phyloP scores from a whole-genome alignment of 1,284 basidiomycete species.

The Testicularia cyperi region DNA sequence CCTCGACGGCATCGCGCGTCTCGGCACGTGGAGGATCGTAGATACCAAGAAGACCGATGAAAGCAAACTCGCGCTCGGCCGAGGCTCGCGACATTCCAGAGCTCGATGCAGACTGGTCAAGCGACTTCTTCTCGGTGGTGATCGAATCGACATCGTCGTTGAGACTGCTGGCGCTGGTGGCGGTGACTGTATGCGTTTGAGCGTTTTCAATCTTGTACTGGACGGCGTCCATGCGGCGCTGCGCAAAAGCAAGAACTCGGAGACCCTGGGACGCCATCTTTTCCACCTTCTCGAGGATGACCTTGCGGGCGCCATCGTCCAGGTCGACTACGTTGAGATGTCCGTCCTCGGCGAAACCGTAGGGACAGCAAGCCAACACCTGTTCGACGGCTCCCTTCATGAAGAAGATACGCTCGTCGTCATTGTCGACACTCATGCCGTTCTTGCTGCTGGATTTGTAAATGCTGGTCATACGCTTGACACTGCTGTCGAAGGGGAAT shows the following conservation, averaged over 20 bases:
- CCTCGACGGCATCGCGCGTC: constrained; percentile 46
- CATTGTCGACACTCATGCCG: constrained; percentile 5
- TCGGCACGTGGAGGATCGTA: constrained; percentile 55
- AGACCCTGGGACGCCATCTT: constrained; percentile 47
- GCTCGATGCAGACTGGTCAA: constrained; percentile 2
- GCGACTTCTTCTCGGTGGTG: constrained; percentile 17
- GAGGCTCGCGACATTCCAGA: constrained; percentile 33
- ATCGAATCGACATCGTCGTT: constrained; percentile 20
- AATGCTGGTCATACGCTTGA: constrained; percentile 53
- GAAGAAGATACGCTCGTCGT: constrained; percentile 17
- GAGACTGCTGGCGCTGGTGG: constrained; percentile 8
- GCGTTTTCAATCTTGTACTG: constrained; percentile 38
- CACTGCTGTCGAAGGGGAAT: constrained; percentile 49
- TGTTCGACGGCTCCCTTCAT: constrained; percentile 57
- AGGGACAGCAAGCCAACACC: constrained; percentile 42
- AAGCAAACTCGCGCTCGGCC: constrained; percentile 45
- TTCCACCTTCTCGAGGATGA: constrained; percentile 46
- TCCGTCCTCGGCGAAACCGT: constrained; percentile 51
- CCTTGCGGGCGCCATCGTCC: constrained; percentile 27
- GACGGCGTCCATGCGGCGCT: constrained; percentile 37
- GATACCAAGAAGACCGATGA: constrained; percentile 52
- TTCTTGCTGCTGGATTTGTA: constrained; percentile 14
- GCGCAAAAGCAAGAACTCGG: constrained; percentile 51
- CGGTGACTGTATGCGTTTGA: constrained; percentile 3
- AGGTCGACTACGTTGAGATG: constrained; percentile 5